Base-by-base conservation (phyloP, 2,329 filamentous ascomycete species). In the Pseudocercospora musae region DNA sequence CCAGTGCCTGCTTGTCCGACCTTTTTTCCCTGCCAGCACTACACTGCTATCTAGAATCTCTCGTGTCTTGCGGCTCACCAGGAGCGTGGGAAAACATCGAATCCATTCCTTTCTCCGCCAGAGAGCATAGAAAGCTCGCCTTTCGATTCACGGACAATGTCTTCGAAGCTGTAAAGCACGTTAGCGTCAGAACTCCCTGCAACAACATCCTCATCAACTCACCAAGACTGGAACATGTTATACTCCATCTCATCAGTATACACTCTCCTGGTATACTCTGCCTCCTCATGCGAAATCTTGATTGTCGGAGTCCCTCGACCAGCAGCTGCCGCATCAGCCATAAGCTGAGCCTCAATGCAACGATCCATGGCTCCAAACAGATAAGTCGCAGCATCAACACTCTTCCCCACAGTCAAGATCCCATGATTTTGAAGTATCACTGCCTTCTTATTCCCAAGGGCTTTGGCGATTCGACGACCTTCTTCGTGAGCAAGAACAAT, bases 241-340 rank as follows among this genome's bases (percentile, higher is more conserved):
- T 66, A 66, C 59, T 64, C 64, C 64, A 66, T 65, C 63, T 63
- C 59, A 60, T 66, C 63, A n/a, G 63, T 63, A 54, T 64, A 62
- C 20, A 66, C 59, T 20, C 66, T 40, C 52, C 64, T 44, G 0
- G 89, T 91, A 70, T 83, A 89, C 13, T 73, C 78, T 0, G 89
- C 89, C 72, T 91, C 88, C 56, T 85, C 84, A 1, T 89, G 83
- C 8, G 80, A 77, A 66, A 91, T 87, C 77, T 89, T 88, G 23
- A 89, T 77, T 0, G 87, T 89, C 70, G 81, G 74, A 0, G 80
- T 80, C 0, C 88, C 88, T 3, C 84, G 78, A 0, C 88, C 87
- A 0, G 74, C 82, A 0, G 84, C 85, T 0, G 84, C 84, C 1
- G 83, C 84, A 71, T 86, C 84, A 2, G 82, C 83, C 27, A 85